Evolutionary conservation across 1,284 basidiomycete genomes (phyloP).

Genomic region (Pascua sp.): DNA sequence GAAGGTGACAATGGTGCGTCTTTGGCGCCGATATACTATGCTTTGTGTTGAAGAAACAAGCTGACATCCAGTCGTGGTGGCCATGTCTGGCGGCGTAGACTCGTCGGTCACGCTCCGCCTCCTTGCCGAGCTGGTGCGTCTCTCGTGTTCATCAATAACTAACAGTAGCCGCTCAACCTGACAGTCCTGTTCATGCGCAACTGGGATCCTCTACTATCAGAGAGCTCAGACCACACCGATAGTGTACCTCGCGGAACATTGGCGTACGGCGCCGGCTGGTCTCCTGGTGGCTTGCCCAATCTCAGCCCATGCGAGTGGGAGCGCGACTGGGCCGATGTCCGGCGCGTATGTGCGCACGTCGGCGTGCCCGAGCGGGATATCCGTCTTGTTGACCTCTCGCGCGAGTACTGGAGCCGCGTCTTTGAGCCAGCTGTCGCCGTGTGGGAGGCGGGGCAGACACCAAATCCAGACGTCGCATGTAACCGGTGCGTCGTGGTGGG

Average conservation of each 20-base stretch:
- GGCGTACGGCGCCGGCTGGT: conserved; percentile 3
- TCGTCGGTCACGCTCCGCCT: conserved; percentile 78
- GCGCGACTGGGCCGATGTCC: conserved; percentile 88
- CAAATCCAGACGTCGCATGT: conserved; percentile 93
- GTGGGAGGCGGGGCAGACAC: conserved; percentile 76
- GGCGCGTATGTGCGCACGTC: conserved; percentile 66
- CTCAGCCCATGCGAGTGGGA: conserved; percentile 89
- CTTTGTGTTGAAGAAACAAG: not conserved
- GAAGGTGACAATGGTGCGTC: conserved; percentile 58
- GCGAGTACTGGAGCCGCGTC: conserved; percentile 82
- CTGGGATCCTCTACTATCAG: conserved; percentile 61
- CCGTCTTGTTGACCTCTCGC: conserved; percentile 66
- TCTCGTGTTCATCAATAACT: conserved; percentile 1
- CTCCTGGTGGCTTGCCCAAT: conserved; percentile 55
- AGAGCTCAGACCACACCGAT: conserved; percentile 12
- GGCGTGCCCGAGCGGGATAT: conserved; percentile 62
- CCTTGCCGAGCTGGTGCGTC: conserved; percentile 62
- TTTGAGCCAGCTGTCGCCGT: conserved; percentile 74
- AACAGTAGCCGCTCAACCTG: conserved; percentile 67
- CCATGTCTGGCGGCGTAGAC: conserved; percentile 95
- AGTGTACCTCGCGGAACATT: not conserved
- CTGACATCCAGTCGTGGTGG: conserved; percentile 67
- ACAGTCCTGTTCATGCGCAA: conserved; percentile 94
- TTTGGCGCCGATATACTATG: too few species aligned
- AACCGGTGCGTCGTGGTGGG: conserved; percentile 59